Evolutionary conservation across 1,139 yeast genomes (phyloP), one percentile per base, ranked within the genome.

Genomic region (Taphrina confusa): DNA sequence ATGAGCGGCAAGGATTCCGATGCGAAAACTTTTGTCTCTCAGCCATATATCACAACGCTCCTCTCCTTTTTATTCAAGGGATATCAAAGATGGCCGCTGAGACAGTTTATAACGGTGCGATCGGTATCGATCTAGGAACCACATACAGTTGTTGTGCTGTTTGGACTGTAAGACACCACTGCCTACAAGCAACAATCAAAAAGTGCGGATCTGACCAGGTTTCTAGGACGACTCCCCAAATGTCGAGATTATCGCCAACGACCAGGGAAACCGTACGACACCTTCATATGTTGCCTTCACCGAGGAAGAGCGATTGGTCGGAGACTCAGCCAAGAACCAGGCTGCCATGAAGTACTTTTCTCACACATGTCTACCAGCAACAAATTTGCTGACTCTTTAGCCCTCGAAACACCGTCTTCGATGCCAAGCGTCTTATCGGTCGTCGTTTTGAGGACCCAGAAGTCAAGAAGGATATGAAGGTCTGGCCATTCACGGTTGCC

Each of bases 311-410:
- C 87, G 97, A 84, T 84, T 91, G 75, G 89, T 91, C 74, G 97
- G 97, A 83, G 97, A 91, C 80, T 96, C 96, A 74, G 97, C 97
- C 76, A 90, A 90, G 89, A 90, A 90, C 80, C 97, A 90, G 82
- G 96, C 96, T 75, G 96, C 96, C 75, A 81, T 89, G 78, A 57
- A 61, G 52, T 47, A 47, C 33, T 40, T 14, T 22, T 9, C 14
- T 28, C 12, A 14, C 16, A 11, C 14, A 16, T 23, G 4, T 34
- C 52, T 31, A 28, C 31, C 44, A 33, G 34, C 12, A 11, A 12
- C 8, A 37, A 9, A 8, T 12, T 18, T 27, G 34, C 31, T 18
- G 23, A 16, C n/a, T 12, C 18, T 33, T 20, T 51, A 89, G 90
- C 89, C 96, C 96, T 78, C 81, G 75, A 75, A 89, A 90, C 87